Percentiles rank a stretch among this genome's conserved stretches.
Evolutionary conservation across 495 filamentous ascomycete genomes (phyloP).

Genomic region (Podospora didyma): DNA sequence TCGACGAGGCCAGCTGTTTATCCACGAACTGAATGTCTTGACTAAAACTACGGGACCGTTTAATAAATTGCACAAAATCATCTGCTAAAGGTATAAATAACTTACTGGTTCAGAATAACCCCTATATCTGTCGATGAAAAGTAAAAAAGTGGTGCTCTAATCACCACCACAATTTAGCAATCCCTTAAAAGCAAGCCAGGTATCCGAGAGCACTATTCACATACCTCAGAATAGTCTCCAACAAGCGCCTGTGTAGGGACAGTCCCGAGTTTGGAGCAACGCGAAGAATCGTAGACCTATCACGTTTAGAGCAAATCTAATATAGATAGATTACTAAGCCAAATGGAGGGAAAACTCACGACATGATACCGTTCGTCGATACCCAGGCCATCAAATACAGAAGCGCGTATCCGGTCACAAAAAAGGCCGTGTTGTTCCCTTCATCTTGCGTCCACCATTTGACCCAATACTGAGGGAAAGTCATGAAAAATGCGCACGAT

Average conservation of each 20-base stretch:
- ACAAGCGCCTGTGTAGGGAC: slow-evolving; percentile 13
- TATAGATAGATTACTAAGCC: slow-evolving; percentile 7
- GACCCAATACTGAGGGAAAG: slow-evolving; percentile 37
- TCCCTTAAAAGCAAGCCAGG: too few relatives aligned
- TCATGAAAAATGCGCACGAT: slow-evolving; percentile 32
- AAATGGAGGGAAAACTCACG: slow-evolving; percentile 15
- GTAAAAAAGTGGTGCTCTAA: slow-evolving; percentile 24
- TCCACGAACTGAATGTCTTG: slow-evolving; percentile 61
- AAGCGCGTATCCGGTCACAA: slow-evolving; percentile 25
- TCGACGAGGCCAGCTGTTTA: slow-evolving; percentile 41
- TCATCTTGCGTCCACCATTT: slow-evolving; percentile 33
- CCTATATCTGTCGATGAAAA: slow-evolving; percentile 23
- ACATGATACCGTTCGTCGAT: slow-evolving; percentile 24
- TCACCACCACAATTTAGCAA: background rate
- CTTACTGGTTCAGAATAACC: slow-evolving; percentile 24
- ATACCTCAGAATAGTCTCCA: slow-evolving; percentile 16
- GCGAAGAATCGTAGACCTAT: background rate
- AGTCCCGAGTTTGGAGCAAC: background rate
- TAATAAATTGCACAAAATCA: background rate
- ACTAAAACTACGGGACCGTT: slow-evolving; percentile 42
- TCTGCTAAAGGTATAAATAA: slow-evolving; percentile 2
- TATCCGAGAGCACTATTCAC: background rate
- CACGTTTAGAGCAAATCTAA: background rate
- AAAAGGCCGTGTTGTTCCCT: slow-evolving; percentile 16
- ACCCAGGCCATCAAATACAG: slow-evolving; percentile 28